Conservation (phyloP, 208 protist species). For the Leishmania amazonensis region DNA sequence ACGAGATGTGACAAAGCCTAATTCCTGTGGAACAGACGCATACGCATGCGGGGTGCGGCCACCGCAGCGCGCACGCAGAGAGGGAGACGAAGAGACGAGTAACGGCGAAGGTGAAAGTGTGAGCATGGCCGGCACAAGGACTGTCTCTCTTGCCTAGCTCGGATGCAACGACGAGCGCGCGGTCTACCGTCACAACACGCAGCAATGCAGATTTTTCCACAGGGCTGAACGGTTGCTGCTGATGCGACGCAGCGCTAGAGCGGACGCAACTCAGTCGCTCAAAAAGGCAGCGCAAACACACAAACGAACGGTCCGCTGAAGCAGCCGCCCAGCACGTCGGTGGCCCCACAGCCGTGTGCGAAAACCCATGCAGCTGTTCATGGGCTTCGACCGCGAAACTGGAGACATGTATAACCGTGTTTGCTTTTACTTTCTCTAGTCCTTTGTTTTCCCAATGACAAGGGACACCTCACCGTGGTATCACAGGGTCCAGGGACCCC, state of each 20-base stretch:
- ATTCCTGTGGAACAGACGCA: neutral
- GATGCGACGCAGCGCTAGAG: neutral
- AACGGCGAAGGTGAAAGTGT: neutral
- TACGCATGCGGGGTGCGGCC: neutral
- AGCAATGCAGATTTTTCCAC: neutral
- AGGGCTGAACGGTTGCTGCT: neutral
- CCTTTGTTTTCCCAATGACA: neutral
- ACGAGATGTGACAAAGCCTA: neutral
- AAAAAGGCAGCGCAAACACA: neutral
- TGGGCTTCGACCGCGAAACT: neutral
- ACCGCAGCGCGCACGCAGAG: neutral
- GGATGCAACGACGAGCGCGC: neutral
- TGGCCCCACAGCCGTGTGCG: too few relatives aligned
- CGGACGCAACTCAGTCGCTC: neutral
- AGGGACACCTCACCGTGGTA: neutral
- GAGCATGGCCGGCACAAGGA: neutral
- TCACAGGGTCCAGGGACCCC: neutral
- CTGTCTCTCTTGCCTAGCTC: neutral
- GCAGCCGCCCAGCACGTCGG: too few relatives aligned
- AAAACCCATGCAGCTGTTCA: neutral
- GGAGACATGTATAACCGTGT: neutral
- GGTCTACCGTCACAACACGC: neutral
- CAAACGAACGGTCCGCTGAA: too few relatives aligned
- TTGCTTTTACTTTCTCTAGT: neutral
- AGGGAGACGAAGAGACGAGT: neutral